Percentiles rank a stretch among this genome's conserved stretches.
These are phyloP conservation scores for Syncephalastrum contaminatum DNA, from an alignment of 371 early-diverging fungal genomes.

Conservation along the genomic window DNA sequence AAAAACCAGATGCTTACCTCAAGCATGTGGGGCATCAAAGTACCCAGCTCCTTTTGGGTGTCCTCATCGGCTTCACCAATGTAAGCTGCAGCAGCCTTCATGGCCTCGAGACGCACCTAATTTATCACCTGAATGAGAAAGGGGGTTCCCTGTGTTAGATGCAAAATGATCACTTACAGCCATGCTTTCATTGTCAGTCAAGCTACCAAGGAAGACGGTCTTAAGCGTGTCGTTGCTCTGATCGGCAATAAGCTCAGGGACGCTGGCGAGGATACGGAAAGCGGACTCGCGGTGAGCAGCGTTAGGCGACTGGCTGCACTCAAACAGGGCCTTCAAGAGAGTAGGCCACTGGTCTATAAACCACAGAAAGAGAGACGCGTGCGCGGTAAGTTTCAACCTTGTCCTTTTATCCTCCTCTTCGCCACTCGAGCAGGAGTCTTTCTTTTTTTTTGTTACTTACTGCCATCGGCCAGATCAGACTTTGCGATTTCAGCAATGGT, in stretches of 20 bases:
- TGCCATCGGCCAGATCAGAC: slow-evolving; percentile 61
- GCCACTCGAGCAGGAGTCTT: too few species aligned
- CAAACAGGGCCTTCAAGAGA: slow-evolving; percentile 76
- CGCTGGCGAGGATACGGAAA: slow-evolving; percentile 83
- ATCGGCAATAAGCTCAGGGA: slow-evolving; percentile 74
- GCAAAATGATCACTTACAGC: slow-evolving; percentile 23
- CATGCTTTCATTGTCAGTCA: slow-evolving; percentile 63
- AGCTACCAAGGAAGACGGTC: slow-evolving; percentile 68
- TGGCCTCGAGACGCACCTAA: slow-evolving; percentile 81
- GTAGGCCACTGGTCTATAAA: slow-evolving; percentile 72
- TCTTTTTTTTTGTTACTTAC: slow-evolving; percentile 48
- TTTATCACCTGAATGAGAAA: background rate
- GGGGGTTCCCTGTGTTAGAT: too few species aligned
- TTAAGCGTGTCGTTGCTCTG: slow-evolving; percentile 71
- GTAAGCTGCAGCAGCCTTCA: slow-evolving; percentile 85
- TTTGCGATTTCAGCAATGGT: slow-evolving; percentile 86
- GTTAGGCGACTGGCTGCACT: slow-evolving; percentile 73
- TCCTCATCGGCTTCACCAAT: slow-evolving; percentile 67
- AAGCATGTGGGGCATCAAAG: slow-evolving; percentile 83
- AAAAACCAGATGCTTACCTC: slow-evolving; percentile 41
- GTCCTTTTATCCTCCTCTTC: too few species aligned
- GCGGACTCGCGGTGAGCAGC: slow-evolving; percentile 84
- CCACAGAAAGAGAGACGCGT: too few species aligned
- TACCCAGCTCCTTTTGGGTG: slow-evolving; percentile 55
- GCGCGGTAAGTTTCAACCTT: background rate